Evolutionary conservation across 768 basidiomycete genomes (phyloP), one percentile per base, ranked within the genome.

Genomic region (Leccinum longicurvipes): DNA sequence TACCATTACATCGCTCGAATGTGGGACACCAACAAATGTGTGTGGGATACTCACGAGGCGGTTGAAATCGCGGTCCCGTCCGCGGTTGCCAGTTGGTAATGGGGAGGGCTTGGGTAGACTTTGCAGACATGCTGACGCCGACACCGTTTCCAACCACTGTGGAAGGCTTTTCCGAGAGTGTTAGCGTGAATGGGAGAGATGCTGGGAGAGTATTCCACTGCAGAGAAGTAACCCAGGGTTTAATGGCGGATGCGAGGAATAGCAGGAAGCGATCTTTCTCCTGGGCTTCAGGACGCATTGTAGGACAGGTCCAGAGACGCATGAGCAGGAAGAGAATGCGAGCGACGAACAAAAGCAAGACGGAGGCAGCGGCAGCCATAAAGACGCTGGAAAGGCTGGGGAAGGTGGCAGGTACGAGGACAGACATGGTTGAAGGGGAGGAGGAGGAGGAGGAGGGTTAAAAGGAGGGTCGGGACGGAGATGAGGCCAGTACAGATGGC

Each of bases 341-440:
- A 17, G 71, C 70, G 51, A 72, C 51, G 28, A 71, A 46, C n/a
- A 71, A 19, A 52, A 72, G 63, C 14, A 72, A 19, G 12, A 60
- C 25, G 12, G 70, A 72, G 6, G 62, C 62, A 7, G 62, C 57
- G 19, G 66, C 67, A 2, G 70, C 71, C 67, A 72, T 68, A 60
- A 71, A 69, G 11, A 72, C 50, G 54, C 67, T 51, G 10, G 70
- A 62, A 15, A 72, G 58, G 49, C 59, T 60, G 45, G 70, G 70
- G 19, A 62, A 69, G 56, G 67, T 67, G 47, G 70, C 61, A 25
- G 58, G 62, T 49, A 72, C 62, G 55, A 72, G 69, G 48, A 71
- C 67, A 28, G 69, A 70, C 70, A 71, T 71, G 51, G 52, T 54
- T 46, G 23, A 21, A 9, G 44, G 8, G 36, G 21, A 27, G 52